These are phyloP conservation scores for Esteya vermicola DNA, from an alignment of 2,329 filamentous ascomycete genomes.

Conservation along the genomic window DNA sequence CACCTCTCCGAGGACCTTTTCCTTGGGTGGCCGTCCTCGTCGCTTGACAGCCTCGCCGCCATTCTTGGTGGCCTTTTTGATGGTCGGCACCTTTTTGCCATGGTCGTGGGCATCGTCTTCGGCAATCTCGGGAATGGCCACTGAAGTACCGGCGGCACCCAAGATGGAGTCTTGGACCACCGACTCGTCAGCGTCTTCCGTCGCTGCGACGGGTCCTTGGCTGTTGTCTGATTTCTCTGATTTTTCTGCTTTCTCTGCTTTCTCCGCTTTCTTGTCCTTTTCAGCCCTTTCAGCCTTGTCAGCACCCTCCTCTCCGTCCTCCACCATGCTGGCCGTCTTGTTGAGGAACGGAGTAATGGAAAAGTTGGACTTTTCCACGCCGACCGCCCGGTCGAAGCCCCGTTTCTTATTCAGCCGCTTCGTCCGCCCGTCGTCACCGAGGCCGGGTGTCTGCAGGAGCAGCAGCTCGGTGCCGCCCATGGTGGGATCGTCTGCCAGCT, in stretches of 20 bases:
- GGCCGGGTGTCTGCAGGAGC: slow-evolving; percentile 28
- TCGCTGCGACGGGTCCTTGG: neutral
- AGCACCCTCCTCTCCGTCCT: slow-evolving; percentile 17
- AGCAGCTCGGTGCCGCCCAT: slow-evolving; percentile 32
- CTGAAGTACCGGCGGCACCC: too few species aligned
- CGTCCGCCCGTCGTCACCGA: slow-evolving; percentile 15
- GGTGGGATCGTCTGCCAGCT: slow-evolving; percentile 29
- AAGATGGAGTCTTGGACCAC: slow-evolving; percentile 9
- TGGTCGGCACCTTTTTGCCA: too few species aligned
- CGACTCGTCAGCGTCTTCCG: slow-evolving; percentile 6
- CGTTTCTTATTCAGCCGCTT: slow-evolving; percentile 38
- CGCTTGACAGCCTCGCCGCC: slow-evolving; percentile 18
- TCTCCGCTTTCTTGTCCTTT: neutral
- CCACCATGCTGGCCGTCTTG: slow-evolving; percentile 37
- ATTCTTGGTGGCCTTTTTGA: slow-evolving; percentile 3
- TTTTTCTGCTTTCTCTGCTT: neutral
- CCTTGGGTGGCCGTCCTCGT: slow-evolving; percentile 28
- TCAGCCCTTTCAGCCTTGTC: too few species aligned
- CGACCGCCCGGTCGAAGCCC: slow-evolving; percentile 39
- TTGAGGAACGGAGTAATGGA: slow-evolving; percentile 92
- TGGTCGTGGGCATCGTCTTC: neutral
- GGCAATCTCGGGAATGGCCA: too few species aligned
- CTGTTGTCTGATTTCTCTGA: slow-evolving; percentile 1
- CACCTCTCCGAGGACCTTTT: slow-evolving; percentile 29
- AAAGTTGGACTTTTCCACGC: slow-evolving; percentile 82